Evolutionary conservation across 768 basidiomycete species (phyloP), one percentile per base, ranked within the genome.

Genomic region (Austroboletus eburneus): DNA sequence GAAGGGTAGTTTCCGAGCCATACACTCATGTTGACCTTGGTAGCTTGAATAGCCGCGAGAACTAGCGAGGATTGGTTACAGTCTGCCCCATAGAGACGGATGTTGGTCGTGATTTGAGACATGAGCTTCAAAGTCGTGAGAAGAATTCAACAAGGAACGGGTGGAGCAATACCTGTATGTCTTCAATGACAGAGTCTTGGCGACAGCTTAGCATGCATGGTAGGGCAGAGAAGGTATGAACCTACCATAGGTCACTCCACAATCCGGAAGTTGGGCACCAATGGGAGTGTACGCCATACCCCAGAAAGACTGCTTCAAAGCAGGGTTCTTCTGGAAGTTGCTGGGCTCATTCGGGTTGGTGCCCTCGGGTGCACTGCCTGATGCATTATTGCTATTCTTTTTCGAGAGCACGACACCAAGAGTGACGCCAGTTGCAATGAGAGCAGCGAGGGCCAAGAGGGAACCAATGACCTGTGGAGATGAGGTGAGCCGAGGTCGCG

Each of bases 11-110:
- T 89, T 22, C 81, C 88, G 18, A 90, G 72, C 64, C 72, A 92
- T 5, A 94, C 87, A 4, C 67, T 73, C 80, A 96, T 77, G 65
- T 95, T 73, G 32, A 91, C 87, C 67, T 94, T 89, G 29, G 94
- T 96, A 49, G 81, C 82, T 57, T 84, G 76, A 57, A 99, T 92
- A 16, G 94, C 95, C 54, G 93, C 87, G 24, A 98, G 77, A 40
- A 90, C 84, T 18, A 89, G 72, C 0, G 83, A 83, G 3, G 83
- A 79, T 63, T 87, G 84, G 61, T 91, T 91, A 63, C 88, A 91
- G 65, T 91, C 88, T 29, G 89, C 81, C 33, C 91, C 91, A 62
- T 94, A 95, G 30, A 93, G 72, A 57, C 88, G 87, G 51, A 91
- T 70, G 42, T 80, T 81, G 56, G 77, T 80, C 1, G 92, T 95